Evolutionary conservation across 768 basidiomycete genomes (phyloP), one percentile per base, ranked within the genome.

Genomic region (Amanita pallidorosea): DNA sequence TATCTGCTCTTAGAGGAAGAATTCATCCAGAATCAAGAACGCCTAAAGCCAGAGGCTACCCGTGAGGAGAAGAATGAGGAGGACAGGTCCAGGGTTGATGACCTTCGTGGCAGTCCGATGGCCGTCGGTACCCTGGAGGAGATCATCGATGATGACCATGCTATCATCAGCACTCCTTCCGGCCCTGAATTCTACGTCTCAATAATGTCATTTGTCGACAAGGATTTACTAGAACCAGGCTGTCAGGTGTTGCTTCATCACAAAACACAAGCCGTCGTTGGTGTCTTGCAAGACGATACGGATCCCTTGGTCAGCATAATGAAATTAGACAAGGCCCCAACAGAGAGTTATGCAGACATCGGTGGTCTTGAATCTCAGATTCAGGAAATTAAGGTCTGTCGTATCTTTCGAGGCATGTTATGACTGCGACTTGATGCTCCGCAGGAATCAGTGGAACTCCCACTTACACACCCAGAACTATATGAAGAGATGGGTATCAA

Each of bases 401-500:
- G 25, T 34, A 36, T 40, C 29, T 4, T 9, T 15, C n/a, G 41
- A 18, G 48, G 31, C 33, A 54, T 36, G 25, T 15, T 29, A 54
- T 29, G 22, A 40, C 29, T 55, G 4, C 15, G 49, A 35, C 38
- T 40, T 37, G n/a, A 7, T 37, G 2, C 12, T 33, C 33, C 27
- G 29, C 38, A 93, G 88, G 96, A 99, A 85, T 90, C 96, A 12
- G 95, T 98, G 42, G 96, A 98, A 67, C 77, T 98, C 29, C 96
- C 96, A 0, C 73, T 99, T 20, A 98, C 95, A 7, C 96, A 98
- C 63, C 96, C 96, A 3, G 96, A 99, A 63, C 70, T 98, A 35
- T 99, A 98, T 68, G 95, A 98, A 68, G 95, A 98, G 73, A 98
- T 99, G 96, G 96, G 96, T 51, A 98, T 99, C 68, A 88, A 88